These are phyloP conservation scores for Phellopilus nigrolimitatus DNA, from an alignment of 1,284 basidiomycete species.

Conservation along the genomic window DNA sequence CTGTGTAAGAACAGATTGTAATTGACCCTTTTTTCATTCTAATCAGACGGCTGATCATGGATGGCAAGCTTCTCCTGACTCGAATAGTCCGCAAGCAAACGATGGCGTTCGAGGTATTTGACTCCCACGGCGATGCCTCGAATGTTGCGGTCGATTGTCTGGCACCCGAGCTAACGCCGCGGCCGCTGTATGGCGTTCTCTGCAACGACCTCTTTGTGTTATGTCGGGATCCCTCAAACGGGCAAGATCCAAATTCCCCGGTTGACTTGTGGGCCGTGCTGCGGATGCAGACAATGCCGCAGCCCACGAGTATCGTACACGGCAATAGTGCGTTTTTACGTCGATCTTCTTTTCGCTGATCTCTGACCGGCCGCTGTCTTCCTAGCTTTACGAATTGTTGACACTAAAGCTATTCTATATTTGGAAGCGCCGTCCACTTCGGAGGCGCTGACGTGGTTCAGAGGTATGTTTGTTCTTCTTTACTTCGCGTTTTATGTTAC, in stretches of 20 bases:
- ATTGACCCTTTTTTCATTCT: constrained; percentile 1
- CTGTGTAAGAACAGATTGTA: too few relatives aligned
- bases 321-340: constrained; percentile 62
- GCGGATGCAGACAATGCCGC: constrained; percentile 84
- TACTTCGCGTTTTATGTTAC: background rate
- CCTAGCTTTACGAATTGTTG: constrained; percentile 73
- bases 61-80: constrained; percentile 77
- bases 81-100: constrained; percentile 87
- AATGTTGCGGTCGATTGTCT: constrained; percentile 87
- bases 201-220: constrained; percentile 92
- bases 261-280: constrained; percentile 93
- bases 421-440: constrained; percentile 81
- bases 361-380: constrained; percentile 16
- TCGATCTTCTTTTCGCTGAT: constrained; percentile 17
- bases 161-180: constrained; percentile 73
- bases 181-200: constrained; percentile 72
- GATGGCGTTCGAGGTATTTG: constrained; percentile 79
- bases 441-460: constrained; percentile 85
- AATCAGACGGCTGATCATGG: constrained; percentile 77
- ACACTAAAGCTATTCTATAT: constrained; percentile 90
- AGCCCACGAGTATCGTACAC: constrained; percentile 86
- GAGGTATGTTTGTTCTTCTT: constrained; percentile 49
- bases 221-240: constrained; percentile 75
- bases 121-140: constrained; percentile 68
- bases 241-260: constrained; percentile 60